A percentile compares a stretch with the other conserved stretches of the same genome.
phyloP scores from a whole-genome alignment of 2,329 filamentous ascomycete genomes.

The Penicillium fuscoglaucum region DNA sequence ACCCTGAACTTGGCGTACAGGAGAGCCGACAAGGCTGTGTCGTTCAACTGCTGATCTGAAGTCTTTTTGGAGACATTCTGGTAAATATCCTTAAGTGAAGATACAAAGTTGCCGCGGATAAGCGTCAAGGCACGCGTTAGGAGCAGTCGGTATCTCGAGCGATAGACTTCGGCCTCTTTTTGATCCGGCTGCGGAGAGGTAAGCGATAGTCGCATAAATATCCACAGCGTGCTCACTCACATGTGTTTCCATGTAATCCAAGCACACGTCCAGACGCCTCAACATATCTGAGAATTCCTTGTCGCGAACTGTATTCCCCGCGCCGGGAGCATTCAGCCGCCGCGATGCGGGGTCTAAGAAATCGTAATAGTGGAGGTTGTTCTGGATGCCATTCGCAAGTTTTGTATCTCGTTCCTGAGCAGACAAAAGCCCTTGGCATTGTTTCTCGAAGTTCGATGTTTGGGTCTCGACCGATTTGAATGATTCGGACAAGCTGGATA shows the following conservation, averaged over 20 bases:
- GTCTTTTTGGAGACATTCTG: slow-evolving; percentile 64
- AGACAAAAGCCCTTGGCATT: slow-evolving; percentile 82
- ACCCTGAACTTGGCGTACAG: slow-evolving; percentile 71
- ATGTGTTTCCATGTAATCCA: slow-evolving; percentile 88
- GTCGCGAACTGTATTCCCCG: slow-evolving; percentile 78
- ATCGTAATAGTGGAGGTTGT: slow-evolving; percentile 90
- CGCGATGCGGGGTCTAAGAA: slow-evolving; percentile 90
- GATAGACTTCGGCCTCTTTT: slow-evolving; percentile 82
- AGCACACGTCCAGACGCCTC: slow-evolving; percentile 80
- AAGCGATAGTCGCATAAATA: slow-evolving; percentile 1
- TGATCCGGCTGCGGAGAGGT: slow-evolving; percentile 64
- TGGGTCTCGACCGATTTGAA: slow-evolving; percentile 86
- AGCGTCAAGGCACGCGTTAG: slow-evolving; percentile 68
- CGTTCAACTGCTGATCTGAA: slow-evolving; percentile 66
- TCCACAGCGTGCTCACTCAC: slow-evolving; percentile 49
- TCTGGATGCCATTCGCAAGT: slow-evolving; percentile 80
- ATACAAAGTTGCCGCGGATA: slow-evolving; percentile 66
- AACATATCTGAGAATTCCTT: slow-evolving; percentile 87
- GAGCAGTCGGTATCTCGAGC: slow-evolving; percentile 81
- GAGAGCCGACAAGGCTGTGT: slow-evolving; percentile 69
- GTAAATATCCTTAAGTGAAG: slow-evolving; percentile 61
- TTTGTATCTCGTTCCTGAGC: slow-evolving; percentile 78
- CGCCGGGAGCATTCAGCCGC: slow-evolving; percentile 86
- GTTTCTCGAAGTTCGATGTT: slow-evolving; percentile 87
- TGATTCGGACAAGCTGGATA: slow-evolving; percentile 77